Conservation (phyloP, 768 basidiomycete species). For the Leucogyrophana mollusca region DNA sequence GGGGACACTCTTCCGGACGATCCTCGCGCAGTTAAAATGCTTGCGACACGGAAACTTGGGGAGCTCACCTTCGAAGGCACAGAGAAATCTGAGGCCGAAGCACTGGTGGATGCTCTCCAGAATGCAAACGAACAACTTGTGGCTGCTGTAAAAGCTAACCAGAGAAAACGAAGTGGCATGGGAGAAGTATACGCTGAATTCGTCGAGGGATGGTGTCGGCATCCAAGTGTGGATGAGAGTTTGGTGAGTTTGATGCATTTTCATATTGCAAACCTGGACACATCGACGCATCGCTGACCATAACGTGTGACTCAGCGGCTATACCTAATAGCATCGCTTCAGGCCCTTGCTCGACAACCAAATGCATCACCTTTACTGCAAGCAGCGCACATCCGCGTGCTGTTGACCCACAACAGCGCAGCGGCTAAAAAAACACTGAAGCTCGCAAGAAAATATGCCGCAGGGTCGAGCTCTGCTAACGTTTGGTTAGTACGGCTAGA, state of each 20-base stretch:
- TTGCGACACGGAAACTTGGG: constrained; percentile 36
- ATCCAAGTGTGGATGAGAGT: constrained; percentile 25
- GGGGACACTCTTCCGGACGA: constrained; percentile 33
- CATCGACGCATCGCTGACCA: constrained; percentile 12
- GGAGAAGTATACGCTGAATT: constrained; percentile 41
- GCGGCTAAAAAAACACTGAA: constrained; percentile 35
- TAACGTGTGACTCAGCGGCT: constrained; percentile 38
- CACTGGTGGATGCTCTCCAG: constrained; percentile 27
- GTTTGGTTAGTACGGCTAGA: constrained; percentile 57
- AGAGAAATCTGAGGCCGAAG: constrained; percentile 15
- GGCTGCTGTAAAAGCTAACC: constrained; percentile 25
- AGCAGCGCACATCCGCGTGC: constrained; percentile 35
- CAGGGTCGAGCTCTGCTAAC: constrained; percentile 32
- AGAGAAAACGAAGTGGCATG: constrained; percentile 25
- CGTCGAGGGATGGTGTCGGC: constrained; percentile 46
- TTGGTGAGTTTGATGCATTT: constrained; percentile 23
- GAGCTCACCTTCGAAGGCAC: constrained; percentile 22
- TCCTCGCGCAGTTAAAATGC: constrained; percentile 36
- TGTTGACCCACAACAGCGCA: constrained; percentile 16
- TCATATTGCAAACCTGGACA: constrained; percentile 1
- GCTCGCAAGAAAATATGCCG: constrained; percentile 48
- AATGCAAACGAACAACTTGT: constrained; percentile 28
- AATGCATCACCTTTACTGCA: constrained; percentile 28
- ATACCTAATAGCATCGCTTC: constrained; percentile 51
- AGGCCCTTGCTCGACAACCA: constrained; percentile 27